These are phyloP conservation scores for Pichia sp. DNA, from an alignment of 1,139 yeast species.

Conservation along the genomic window DNA sequence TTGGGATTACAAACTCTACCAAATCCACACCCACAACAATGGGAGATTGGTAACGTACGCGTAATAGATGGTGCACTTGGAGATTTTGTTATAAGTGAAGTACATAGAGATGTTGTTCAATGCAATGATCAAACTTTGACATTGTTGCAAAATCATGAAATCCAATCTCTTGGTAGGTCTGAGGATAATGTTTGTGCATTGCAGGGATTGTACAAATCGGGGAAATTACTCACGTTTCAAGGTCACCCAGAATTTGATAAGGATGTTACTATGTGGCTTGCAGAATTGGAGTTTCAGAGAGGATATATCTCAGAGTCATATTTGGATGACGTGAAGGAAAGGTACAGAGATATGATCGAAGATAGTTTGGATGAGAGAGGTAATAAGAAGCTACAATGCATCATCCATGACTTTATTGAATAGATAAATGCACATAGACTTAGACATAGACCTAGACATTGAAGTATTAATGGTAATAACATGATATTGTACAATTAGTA, in stretches of 20 bases:
- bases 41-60: constrained; percentile 64
- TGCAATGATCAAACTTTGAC: background rate
- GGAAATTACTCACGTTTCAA: constrained; percentile 55
- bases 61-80: constrained; percentile 31
- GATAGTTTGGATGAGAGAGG: constrained; percentile 13
- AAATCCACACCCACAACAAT: constrained; percentile 51
- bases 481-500: background rate
- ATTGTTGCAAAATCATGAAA: background rate
- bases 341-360: constrained; percentile 11
- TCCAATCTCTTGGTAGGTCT: constrained; percentile 42
- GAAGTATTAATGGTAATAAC: background rate
- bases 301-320: constrained; percentile 13
- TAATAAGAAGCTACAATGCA: constrained; percentile 5
- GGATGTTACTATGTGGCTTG: constrained; percentile 29
- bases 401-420: constrained; percentile 3
- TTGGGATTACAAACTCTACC: constrained; percentile 47
- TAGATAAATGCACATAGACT: background rate
- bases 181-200: constrained; percentile 40
- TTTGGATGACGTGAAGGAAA: constrained; percentile 22
- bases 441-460: too few species aligned
- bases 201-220: constrained; percentile 53
- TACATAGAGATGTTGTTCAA: constrained; percentile 66
- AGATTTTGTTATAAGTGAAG: constrained; percentile 49
- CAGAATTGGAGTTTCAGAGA: constrained; percentile 21
- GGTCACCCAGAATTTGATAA: constrained; percentile 83